Conservation (phyloP, 2,329 filamentous ascomycete species). For the Verticillium isaacii region DNA sequence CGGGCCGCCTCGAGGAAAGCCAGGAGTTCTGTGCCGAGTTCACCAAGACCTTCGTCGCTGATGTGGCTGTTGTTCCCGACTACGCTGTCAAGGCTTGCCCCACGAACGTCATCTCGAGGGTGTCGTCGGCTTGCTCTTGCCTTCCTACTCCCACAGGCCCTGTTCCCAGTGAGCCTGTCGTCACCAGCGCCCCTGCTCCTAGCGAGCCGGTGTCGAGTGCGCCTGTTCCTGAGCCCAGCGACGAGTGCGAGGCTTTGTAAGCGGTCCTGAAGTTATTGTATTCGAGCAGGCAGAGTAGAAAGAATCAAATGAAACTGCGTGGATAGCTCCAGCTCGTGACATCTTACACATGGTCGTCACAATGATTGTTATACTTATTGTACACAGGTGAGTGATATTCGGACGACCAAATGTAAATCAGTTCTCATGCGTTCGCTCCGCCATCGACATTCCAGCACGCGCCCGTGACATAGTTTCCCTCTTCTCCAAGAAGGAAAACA, state of each 20-base stretch:
- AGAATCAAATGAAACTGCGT: background rate
- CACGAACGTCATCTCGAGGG: slow-evolving; percentile 15
- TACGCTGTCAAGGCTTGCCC: slow-evolving; percentile 14
- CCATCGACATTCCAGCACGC: too few relatives aligned
- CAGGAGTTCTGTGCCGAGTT: slow-evolving; percentile 16
- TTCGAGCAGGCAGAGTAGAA: background rate
- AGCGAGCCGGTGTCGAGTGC: background rate
- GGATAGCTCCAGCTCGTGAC: too few relatives aligned
- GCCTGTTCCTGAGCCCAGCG: background rate
- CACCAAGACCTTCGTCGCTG: slow-evolving; percentile 12
- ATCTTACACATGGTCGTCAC: too few relatives aligned
- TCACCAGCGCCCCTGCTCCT: background rate
- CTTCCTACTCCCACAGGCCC: slow-evolving; percentile 12
- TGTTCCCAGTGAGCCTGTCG: too few relatives aligned
- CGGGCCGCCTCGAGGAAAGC: slow-evolving; percentile 14
- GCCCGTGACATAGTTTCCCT: too few relatives aligned
- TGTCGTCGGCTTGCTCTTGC: slow-evolving; percentile 17
- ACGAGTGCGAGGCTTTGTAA: background rate
- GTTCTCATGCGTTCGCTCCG: too few relatives aligned
- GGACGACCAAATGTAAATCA: too few relatives aligned
- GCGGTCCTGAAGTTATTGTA: background rate
- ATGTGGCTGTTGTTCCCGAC: slow-evolving; percentile 13
- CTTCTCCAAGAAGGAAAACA: background rate
- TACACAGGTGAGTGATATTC: too few relatives aligned
- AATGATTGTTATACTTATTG: too few relatives aligned